Base-by-base conservation (phyloP, 257 asterid genomes). In the Solanum boliviense region DNA sequence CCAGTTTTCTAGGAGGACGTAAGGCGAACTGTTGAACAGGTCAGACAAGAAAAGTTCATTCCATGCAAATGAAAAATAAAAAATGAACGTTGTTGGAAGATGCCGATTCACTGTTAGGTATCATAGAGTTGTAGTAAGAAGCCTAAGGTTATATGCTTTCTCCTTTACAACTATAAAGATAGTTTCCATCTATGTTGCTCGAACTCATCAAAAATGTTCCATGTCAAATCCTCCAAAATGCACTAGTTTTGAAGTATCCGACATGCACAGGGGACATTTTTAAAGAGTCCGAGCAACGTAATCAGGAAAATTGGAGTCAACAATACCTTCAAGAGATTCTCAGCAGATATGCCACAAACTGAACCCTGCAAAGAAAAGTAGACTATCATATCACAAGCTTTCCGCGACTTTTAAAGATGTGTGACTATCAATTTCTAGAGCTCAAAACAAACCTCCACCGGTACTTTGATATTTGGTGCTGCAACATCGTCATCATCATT, bases 1-100 rank as follows among this genome's bases (percentile, higher is more conserved):
- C 98, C 84, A 97, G 96, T 83, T 88, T 94, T 46, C 98, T 94
- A 60, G 87, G 91, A 36, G 99, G 98, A 41, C 98, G 98, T 67
- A 95, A 87, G 86, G 87, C 89, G 88, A 95, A 97, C 99, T 96
- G 93, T 84, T 72, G 44, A 62, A 87, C 44, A 87, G 16, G 65
- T 79, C 5, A 44, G 84, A 78, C 62, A 13, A 58, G 89, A 74
- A 83, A 44, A 84, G 32, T 15, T 25, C 29, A 72, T 25, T 44
- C 7, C 18, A 44, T 44, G 38, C 67, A 79, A 72, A 72, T 41
- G 58, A 41, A 70, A 52, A 20, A 31, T 71, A 20, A 71, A 70
- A 56, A 71, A 71, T 0, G 39, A 71, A 15, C 7, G 12, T 72
- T 20, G 16, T 9, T 32, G 25, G 4, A 72, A 72, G 44, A 72